Conservation (phyloP, 2,329 filamentous ascomycete species). For the Mycosphaerelloides madeirae region DNA sequence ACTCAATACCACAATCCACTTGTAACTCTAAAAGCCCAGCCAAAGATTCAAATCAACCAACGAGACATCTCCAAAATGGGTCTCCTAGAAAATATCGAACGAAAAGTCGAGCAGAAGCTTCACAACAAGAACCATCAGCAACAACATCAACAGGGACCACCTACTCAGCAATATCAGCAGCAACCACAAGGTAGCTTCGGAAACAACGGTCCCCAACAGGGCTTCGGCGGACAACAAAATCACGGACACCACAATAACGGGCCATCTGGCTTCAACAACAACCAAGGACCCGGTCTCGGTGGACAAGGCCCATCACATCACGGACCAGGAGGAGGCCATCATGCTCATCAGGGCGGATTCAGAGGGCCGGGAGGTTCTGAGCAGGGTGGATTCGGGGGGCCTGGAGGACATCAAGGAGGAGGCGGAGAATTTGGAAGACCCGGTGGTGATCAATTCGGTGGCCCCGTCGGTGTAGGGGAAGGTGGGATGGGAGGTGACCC, state of each 20-base stretch:
- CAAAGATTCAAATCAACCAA: no score
- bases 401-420: background rate
- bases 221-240: background rate
- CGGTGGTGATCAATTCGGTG: background rate
- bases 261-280: background rate
- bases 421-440: background rate
- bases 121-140: background rate
- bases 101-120: background rate
- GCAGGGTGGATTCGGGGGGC: background rate
- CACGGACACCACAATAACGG: background rate
- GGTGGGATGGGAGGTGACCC: background rate
- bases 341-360: no score
- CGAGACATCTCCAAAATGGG: background rate
- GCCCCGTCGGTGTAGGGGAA: no score
- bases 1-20: no score
- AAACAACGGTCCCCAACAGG: background rate
- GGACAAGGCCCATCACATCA: background rate
- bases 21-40: no score
- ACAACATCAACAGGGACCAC: background rate
- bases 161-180: background rate
- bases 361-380: background rate
- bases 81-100: background rate
- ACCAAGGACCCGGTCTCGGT: background rate
- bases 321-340: no score
- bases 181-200: background rate